Base-by-base conservation (phyloP, 164 flowering plant species). In the Sedum album region DNA sequence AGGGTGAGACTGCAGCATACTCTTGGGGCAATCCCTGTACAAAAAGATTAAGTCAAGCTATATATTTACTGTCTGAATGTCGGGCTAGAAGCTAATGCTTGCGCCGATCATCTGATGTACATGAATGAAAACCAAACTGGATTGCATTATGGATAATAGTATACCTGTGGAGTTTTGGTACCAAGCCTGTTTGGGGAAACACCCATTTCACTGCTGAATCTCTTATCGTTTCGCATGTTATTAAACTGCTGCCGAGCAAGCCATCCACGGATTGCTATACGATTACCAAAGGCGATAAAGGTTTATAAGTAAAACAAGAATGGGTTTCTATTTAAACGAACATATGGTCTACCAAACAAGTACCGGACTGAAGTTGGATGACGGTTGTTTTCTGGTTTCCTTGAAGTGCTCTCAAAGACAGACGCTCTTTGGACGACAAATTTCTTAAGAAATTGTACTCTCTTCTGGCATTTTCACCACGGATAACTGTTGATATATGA, bases 351-450 rank as follows among this genome's bases (percentile, higher is more conserved):
- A 62, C 14, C 23, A 62, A 61, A 26, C 4, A 48, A 20, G 14
- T 83, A 93, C 98, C 94, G 55, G 97, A 85, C 66, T 91, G 98
- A 68, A 89, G 66, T 41, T 67, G 76, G 62, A 85, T 73, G 61
- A 81, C 76, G 51, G 88, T 39, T 14, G 8, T 85, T 61, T 55
- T 79, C 73, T 75, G 79, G 69, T 75, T 74, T 72, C 79, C 81
- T 73, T 82, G 68, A 53, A 60, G 62, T 51, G 63, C 66, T 71
- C 60, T 68, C 51, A 71, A 39, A 60, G 78, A 71, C 73, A 71
- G 66, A 65, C 68, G 69, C 74, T 55, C 77, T 60, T 67, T 76
- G 65, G 70, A 23, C 57, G 74, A 77, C 60, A 73, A 75, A 71
- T 79, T 79, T 44, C 71, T 68, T 61, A 70, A 28, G 66, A 73